Evolutionary conservation across 345 rosid species (phyloP), one percentile per base, ranked within the genome.

Genomic region (Bruguiera parviflora): DNA sequence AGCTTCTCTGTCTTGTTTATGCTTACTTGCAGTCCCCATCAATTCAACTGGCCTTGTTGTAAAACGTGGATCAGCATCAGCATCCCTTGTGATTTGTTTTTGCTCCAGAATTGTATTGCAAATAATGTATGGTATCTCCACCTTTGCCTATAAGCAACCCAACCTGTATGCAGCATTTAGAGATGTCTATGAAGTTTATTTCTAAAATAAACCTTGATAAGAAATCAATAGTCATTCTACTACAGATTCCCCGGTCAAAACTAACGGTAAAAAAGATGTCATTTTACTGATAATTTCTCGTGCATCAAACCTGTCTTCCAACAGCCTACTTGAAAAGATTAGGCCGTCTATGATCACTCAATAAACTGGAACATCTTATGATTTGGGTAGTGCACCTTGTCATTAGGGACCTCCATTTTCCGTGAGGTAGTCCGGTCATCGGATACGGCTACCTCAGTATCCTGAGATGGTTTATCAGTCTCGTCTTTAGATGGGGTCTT

Each of bases 81-180:
- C 83, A 81, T 93, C 96, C 82, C 89, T 91, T 68, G 83, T 83
- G 11, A 93, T 93, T 67, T 93, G 98, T 93, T 87, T 91, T 93
- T 28, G 94, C 97, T 28, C 98, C 94, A 0, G 98, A 93, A 78
- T 84, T 93, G 72, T 74, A 75, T 76, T 93, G 98, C 74, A 93
- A 81, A 58, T 73, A 80, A 43, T 91, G 77, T 53, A 93, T 89
- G 39, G 92, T 93, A 66, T 93, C 98, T 18, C 98, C 97, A 21
- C 88, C 88, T 82, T 91, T 93, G 64, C 98, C 98, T 69, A 93
- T 93, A 61, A 93, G 94, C 65, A 86, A 92, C 2, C 97, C 98
- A 78, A 93, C 98, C 98, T 92, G 72, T 61, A 73, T 24, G 53
- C 77, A 63, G 63, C 57, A 72, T 49, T 58, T 21, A 22, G 15